A percentile compares a stretch with the other conserved stretches of the same genome.
Conservation (phyloP, 2,329 filamentous ascomycete genomes). For the Hypomyces rosellus region DNA sequence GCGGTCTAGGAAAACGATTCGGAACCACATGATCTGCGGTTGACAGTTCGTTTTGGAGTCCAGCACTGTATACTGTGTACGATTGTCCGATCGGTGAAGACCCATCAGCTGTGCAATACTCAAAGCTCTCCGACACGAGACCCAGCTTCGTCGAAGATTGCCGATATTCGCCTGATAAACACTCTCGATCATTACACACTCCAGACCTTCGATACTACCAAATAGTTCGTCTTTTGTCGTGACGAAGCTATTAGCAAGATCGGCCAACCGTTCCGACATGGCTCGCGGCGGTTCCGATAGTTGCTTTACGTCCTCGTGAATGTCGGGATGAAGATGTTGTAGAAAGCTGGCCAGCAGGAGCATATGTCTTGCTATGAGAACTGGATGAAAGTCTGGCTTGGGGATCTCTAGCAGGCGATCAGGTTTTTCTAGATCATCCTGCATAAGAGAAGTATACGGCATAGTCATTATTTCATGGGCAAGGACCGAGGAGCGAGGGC, state of each 20-base stretch:
- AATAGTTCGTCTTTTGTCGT: slow-evolving; percentile 41
- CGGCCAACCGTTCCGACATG: slow-evolving; percentile 12
- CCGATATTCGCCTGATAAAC: slow-evolving; percentile 42
- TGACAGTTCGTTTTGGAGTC: slow-evolving; percentile 1
- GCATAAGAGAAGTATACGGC: too few species aligned
- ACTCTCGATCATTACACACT: slow-evolving; percentile 44
- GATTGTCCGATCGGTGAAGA: slow-evolving; percentile 11
- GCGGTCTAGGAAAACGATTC: slow-evolving; percentile 31
- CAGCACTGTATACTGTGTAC: background rate
- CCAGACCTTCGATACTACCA: slow-evolving; percentile 39
- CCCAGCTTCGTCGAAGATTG: slow-evolving; percentile 39
- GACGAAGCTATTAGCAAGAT: slow-evolving; percentile 29
- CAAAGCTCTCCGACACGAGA: slow-evolving; percentile 38
- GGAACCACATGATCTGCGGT: slow-evolving; percentile 29
- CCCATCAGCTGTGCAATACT: slow-evolving; percentile 37
- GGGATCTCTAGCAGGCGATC: too few species aligned
- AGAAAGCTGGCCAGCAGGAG: too few species aligned
- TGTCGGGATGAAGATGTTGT: background rate
- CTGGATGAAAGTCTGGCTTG: too few species aligned
- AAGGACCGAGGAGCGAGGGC: too few species aligned
- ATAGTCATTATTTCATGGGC: too few species aligned
- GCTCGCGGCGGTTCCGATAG: background rate
- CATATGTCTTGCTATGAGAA: too few species aligned
- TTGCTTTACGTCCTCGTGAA: background rate
- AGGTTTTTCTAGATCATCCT: too few species aligned